Base-by-base conservation (phyloP, 2,329 filamentous ascomycete species). In the Verticillium isaacii region DNA sequence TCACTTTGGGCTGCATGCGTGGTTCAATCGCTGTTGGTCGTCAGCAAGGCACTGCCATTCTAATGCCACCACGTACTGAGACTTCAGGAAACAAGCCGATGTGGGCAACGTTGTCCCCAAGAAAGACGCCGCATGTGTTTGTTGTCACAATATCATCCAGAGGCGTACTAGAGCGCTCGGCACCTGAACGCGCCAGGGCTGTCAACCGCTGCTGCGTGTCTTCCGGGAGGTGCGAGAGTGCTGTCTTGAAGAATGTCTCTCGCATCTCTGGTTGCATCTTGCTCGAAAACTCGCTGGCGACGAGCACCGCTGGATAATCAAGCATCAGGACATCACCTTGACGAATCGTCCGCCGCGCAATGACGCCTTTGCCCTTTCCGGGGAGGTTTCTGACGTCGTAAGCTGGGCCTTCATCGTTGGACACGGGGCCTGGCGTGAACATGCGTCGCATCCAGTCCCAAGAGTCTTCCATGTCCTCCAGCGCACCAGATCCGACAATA, bases 1-100 rank as follows among this genome's bases (percentile, higher is more conserved):
- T 61, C 60, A 74, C 73, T 74, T 75, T 55, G 73, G 71, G 54
- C 67, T 68, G 55, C 73, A 75, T 8, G 68, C 73, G 57, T 75
- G 73, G 60, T 75, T 75, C 54, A 75, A 52, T 34, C 72, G 69
- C 73, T 75, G n/a, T 32, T 11, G 2, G 3, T 29, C 52, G 12
- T 60, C 11, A 55, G 58, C n/a, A 52, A 11, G 8, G 45, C 45
- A 52, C 45, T 23, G 45, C n/a, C 23, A 14, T 5, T 5, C 17
- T 6, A 52, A 5, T 15, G 3, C 2, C 12, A 52, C 7, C n/a
- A 60, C 71, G 64, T 54, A 74, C 72, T 66, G 72, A 69, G 56
- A 75, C 67, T 60, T 74, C 71, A 0, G 72, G 67, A 58, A 70
- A 75, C 9, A 75, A 64, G 0, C 67, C 73, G 50, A 73, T 67